A percentile compares a stretch with the other conserved stretches of the same genome.
These are phyloP conservation scores for Beauveria varroae DNA, from an alignment of 2,329 filamentous ascomycete species.

Conservation along the genomic window DNA sequence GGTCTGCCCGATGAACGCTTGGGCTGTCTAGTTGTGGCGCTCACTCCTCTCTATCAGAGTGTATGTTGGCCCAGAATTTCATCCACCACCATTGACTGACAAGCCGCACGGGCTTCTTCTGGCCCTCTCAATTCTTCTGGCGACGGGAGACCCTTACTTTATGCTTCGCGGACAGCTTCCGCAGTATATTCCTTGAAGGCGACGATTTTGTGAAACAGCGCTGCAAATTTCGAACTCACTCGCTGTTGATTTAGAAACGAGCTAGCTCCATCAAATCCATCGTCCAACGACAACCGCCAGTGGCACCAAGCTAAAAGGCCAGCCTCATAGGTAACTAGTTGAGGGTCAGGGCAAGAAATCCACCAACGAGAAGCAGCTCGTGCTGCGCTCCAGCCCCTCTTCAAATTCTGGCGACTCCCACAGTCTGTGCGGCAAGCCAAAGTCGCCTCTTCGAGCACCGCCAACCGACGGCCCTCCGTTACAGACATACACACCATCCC, in stretches of 20 bases:
- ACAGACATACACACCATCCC: conserved; percentile 6
- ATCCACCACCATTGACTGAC: not conserved
- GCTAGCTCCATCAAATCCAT: not conserved
- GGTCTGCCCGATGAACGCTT: not conserved
- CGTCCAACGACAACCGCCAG: not conserved
- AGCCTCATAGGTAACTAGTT: not conserved
- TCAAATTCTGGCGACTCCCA: not conserved
- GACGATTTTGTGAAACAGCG: too few relatives aligned
- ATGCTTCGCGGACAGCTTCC: not conserved
- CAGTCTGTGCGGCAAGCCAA: conserved; percentile 9
- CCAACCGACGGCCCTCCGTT: conserved; percentile 5
- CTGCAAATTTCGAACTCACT: not conserved
- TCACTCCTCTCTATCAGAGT: not conserved
- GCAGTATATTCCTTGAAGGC: not conserved
- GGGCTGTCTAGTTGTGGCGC: not conserved
- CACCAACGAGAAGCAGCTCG: not conserved
- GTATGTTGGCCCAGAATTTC: not conserved
- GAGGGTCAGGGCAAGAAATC: not conserved
- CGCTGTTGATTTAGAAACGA: not conserved
- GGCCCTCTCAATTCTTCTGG: not conserved
- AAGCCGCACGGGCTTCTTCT: not conserved
- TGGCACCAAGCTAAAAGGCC: not conserved
- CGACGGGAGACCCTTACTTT: not conserved
- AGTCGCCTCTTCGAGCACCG: conserved; percentile 3
- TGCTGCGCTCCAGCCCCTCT: conserved; percentile 2